Conservation (phyloP, 768 basidiomycete species). For the Pisolithus albus region DNA sequence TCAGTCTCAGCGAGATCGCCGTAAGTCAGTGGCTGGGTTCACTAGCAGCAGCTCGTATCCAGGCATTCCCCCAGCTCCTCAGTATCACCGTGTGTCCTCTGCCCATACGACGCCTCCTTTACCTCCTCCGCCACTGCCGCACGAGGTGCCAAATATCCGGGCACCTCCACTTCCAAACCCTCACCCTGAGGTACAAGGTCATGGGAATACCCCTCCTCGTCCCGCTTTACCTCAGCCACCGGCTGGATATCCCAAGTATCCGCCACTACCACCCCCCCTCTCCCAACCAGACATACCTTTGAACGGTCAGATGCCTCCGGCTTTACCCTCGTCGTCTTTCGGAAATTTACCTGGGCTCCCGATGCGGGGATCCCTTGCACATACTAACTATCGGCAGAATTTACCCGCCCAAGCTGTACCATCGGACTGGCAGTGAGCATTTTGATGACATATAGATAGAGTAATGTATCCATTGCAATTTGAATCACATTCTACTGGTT, state of each 20-base stretch:
- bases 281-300: constrained; percentile 26
- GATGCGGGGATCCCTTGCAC: constrained; percentile 33
- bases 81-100: constrained; percentile 28
- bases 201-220: constrained; percentile 29
- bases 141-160: constrained; percentile 13
- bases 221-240: constrained; percentile 49
- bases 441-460: constrained; percentile 2
- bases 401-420: constrained; percentile 19
- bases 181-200: constrained; percentile 14
- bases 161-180: constrained; percentile 22
- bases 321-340: constrained; percentile 16
- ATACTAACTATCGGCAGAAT: constrained; percentile 27
- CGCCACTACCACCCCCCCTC: constrained; percentile 30
- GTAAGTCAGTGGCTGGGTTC: constrained; percentile 23
- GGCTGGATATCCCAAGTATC: constrained; percentile 35
- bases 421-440: constrained; percentile 22
- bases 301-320: constrained; percentile 19
- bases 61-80: constrained; percentile 14
- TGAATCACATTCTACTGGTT: not conserved
- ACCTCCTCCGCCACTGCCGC: constrained; percentile 14
- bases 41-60: constrained; percentile 14
- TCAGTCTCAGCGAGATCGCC: constrained; percentile 24
- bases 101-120: constrained; percentile 12
- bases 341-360: constrained; percentile 31
- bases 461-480: constrained; percentile 11